These are phyloP conservation scores for Rhizopogon rudus DNA, from an alignment of 768 basidiomycete species.

Conservation along the genomic window DNA sequence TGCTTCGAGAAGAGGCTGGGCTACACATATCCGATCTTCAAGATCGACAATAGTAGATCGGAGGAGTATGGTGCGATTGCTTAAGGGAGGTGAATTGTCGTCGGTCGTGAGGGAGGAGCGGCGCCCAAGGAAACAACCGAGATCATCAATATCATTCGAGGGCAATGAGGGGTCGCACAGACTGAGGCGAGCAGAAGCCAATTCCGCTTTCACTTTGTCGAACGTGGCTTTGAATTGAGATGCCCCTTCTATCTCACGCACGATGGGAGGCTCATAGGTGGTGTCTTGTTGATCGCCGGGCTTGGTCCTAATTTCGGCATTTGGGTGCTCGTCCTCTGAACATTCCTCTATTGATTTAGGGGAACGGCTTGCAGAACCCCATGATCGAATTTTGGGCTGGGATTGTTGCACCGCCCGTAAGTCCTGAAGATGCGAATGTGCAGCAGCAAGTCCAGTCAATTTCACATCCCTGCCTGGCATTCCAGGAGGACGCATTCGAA, in stretches of 20 bases:
- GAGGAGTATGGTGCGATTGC: constrained; percentile 54
- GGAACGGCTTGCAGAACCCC: constrained; percentile 35
- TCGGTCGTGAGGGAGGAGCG: constrained; percentile 13
- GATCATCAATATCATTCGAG: background rate
- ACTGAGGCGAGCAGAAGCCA: constrained; percentile 49
- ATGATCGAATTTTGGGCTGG: constrained; percentile 26
- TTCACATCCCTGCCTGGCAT: constrained; percentile 69
- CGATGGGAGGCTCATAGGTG: constrained; percentile 41
- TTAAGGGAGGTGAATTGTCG: constrained; percentile 27
- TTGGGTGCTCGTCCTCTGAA: constrained; percentile 18
- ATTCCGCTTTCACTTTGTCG: constrained; percentile 80
- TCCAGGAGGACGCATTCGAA: constrained; percentile 72
- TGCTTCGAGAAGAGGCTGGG: constrained; percentile 56
- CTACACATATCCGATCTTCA: constrained; percentile 48
- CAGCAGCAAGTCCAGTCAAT: constrained; percentile 81
- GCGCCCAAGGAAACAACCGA: background rate
- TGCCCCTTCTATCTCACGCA: constrained; percentile 53
- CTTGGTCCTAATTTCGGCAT: constrained; percentile 3
- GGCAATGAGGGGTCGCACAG: constrained; percentile 20
- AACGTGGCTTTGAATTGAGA: constrained; percentile 79
- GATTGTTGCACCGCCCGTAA: constrained; percentile 34
- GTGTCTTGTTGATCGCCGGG: constrained; percentile 15
- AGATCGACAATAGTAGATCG: constrained; percentile 61
- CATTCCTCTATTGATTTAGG: constrained; percentile 33
- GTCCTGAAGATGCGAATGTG: constrained; percentile 77